Evolutionary conservation across 106 monocot species (phyloP), one percentile per base, ranked within the genome.

Genomic region (Allium fistulosum): DNA sequence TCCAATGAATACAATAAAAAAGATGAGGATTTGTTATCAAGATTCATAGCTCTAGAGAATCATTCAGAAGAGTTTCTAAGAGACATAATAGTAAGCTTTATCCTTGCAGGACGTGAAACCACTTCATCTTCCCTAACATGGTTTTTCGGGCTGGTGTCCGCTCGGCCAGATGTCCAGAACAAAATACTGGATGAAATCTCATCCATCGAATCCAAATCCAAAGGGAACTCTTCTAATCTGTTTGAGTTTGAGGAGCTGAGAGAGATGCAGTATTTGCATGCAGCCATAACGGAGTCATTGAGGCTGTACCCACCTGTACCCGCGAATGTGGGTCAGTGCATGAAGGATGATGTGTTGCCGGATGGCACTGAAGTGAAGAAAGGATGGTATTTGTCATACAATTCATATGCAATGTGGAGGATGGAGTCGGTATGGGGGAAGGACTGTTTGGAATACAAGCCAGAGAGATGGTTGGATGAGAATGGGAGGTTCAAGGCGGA

Each of bases 91-190:
- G 62, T 80, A 8, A 81, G 57, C 74, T 92, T 83, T 69, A 56
- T 88, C 3, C 26, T 85, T 16, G 74, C 82, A 2, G 79, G 82
- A 0, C 58, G 82, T 1, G 82, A 82, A 48, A 82, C 76, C 17
- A 80, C 76, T 2, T 87, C 86, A 1, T 76, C 82, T 7, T 81
- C 82, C 10, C 45, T 82, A 26, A 70, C 72, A 17, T 86, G 82
- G 86, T 86, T 86, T 76, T 82, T 87, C 79, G 82, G 79, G 76
- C 37, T 79, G 14, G 0, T 82, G 12, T 79, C 79, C 9, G 49
- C 72, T 16, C 27, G 65, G 26, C 76, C 76, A n/a, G 73, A 71
- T 8, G 73, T 79, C 51, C 79, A 82, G 37, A 48, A 71, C 37
- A 76, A 74, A 72, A 82, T 86, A 63, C 26, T 77, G 8, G 59